Base-by-base conservation (phyloP, 768 basidiomycete genomes). In the Pisolithus albus region DNA sequence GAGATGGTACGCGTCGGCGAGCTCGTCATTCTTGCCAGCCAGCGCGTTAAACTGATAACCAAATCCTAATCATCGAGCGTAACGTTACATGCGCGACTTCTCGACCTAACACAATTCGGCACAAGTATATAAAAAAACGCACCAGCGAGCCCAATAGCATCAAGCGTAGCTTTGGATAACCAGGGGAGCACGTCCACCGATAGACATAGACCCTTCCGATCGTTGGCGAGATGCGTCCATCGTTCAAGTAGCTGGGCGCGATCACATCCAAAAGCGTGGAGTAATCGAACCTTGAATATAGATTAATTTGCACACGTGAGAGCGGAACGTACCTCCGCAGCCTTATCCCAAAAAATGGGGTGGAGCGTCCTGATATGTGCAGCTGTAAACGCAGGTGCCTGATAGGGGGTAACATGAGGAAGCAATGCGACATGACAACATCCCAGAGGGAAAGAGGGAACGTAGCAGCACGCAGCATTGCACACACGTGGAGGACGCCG, bases 141-240 rank as follows among this genome's bases (percentile, higher is more conserved):
- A 74, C 82, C 83, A 6, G 88, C 83, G 36, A 85, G 70, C 8
- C 87, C 87, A 47, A 92, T 89, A 50, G 87, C 78, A 55, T 91
- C 89, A 8, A 91, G 71, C 4, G 87, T 88, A 46, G 78, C 77
- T 50, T 78, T 79, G 39, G 79, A 81, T 3, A 90, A 69, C 79
- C 82, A 88, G 4, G 73, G 68, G 36, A 84, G 69, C 2, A 82
- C 78, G 36, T 92, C 83, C 30, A 88, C 70, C 7, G 65, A 18
- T 18, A 10, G 16, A 32, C 23, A 41, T 9, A 32, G 47, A 44
- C 47, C 50, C 50, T 48, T 62, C 60, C 51, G 63, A 10, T 56
- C 53, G 34, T 50, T 28, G 23, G 59, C 52, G 34, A 59, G 61
- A 50, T 55, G 57, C 7, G 59, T 56, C 70, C 67, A 79, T 23